Percentiles rank a stretch among this genome's conserved stretches.
These are phyloP conservation scores for Canavalia gladiata DNA, from an alignment of 306 rosid species.

Conservation along the genomic window DNA sequence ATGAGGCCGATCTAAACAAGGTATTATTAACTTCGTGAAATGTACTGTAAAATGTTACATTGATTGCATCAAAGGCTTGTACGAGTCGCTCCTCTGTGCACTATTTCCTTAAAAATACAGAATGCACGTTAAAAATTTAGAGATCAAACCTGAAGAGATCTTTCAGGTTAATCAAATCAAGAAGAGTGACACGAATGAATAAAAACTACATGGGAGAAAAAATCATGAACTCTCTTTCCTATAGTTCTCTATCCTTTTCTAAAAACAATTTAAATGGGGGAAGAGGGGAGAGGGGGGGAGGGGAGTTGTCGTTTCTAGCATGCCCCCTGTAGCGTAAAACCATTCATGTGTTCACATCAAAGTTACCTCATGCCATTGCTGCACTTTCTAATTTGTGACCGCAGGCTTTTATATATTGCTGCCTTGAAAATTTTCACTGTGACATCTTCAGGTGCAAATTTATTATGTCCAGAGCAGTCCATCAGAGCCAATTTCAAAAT, in stretches of 20 bases:
- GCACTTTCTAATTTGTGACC: constrained; percentile 43
- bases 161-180: constrained; percentile 44
- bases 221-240: constrained; percentile 32
- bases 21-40: not conserved
- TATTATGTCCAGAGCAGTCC: constrained; percentile 85
- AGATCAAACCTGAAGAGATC: constrained; percentile 43
- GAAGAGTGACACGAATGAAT: constrained; percentile 29
- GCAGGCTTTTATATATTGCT: constrained; percentile 25
- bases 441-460: constrained; percentile 19
- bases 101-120: constrained; percentile 33
- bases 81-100: constrained; percentile 40
- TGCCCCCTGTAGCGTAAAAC: constrained; percentile 20
- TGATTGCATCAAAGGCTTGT: constrained; percentile 44
- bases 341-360: constrained; percentile 31
- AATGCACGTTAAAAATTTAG: constrained; percentile 27
- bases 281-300: not conserved
- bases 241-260: constrained; percentile 4
- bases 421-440: constrained; percentile 18
- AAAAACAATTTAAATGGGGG: not conserved
- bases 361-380: constrained; percentile 28
- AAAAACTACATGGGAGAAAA: constrained; percentile 29
- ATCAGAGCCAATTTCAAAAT: constrained; percentile 76
- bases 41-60: constrained; percentile 39
- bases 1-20: not conserved
- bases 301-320: constrained; percentile 3